Evolutionary conservation across 106 monocot species (phyloP).

Genomic region (Phalaenopsis equestris): DNA sequence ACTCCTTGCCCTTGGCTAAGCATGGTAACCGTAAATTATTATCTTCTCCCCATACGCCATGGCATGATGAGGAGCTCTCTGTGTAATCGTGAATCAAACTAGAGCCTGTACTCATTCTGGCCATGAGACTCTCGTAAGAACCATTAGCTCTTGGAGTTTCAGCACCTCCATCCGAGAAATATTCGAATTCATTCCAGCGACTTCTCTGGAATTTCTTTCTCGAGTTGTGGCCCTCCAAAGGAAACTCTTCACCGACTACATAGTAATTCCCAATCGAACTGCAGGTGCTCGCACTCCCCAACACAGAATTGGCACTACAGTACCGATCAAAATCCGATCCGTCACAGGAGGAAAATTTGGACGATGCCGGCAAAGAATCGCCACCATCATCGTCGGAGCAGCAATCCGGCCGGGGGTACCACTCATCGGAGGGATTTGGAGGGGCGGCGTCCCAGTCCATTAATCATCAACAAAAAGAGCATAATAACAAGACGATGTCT

Average conservation of each 20-base stretch:
- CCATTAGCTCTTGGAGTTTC: not conserved
- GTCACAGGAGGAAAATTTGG: constrained; percentile 53
- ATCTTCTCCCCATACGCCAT: not conserved
- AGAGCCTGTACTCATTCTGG: not conserved
- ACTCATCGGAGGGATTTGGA: constrained; percentile 9
- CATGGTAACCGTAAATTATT: not conserved
- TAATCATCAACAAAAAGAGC: constrained; percentile 2
- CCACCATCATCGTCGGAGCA: constrained; percentile 16
- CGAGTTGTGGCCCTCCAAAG: not conserved
- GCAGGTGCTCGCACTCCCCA: constrained; percentile 60
- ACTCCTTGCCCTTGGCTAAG: not conserved
- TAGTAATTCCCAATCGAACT: constrained; percentile 37
- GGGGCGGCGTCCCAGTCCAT: constrained; percentile 2
- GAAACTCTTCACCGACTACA: constrained; percentile 18
- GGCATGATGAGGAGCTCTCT: not conserved
- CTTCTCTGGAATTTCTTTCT: constrained; percentile 11
- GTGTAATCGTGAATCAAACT: not conserved
- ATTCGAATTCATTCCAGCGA: constrained; percentile 10
- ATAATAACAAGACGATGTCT: not conserved
- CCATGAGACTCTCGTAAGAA: constrained; percentile 5
- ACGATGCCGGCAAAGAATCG: constrained; percentile 9
- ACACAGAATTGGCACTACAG: constrained; percentile 74
- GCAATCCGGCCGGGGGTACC: not conserved
- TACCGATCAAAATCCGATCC: constrained; percentile 69
- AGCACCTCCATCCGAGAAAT: constrained; percentile 1